These are phyloP conservation scores for Backusella parvicylindrica DNA, from an alignment of 192 early-diverging fungal species.

Conservation along the genomic window DNA sequence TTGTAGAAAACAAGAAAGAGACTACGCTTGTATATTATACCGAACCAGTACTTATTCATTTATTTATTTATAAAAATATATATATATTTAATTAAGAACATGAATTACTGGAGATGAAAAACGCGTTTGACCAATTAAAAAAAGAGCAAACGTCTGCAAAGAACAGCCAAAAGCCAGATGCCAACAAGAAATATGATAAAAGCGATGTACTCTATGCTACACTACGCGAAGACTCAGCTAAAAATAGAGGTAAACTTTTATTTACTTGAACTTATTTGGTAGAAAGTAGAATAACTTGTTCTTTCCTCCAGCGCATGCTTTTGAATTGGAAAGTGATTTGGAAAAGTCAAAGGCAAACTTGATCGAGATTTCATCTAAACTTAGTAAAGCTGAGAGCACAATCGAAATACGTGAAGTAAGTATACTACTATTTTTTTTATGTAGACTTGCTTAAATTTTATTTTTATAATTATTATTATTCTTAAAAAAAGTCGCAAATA, in stretches of 20 bases:
- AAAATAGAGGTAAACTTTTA: background rate
- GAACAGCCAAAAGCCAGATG: background rate
- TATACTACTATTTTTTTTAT: background rate
- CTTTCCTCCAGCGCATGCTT: background rate
- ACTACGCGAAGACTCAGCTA: background rate
- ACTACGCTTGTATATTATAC: background rate
- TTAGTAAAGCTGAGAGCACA: background rate
- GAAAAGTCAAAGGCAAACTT: background rate
- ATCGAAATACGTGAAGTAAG: background rate
- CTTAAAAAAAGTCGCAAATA: background rate
- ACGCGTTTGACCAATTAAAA: background rate
- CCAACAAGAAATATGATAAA: background rate
- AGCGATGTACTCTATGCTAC: background rate
- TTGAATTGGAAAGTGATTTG: background rate
- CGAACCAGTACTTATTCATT: background rate
- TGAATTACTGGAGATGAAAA: background rate
- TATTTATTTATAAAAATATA: no score
- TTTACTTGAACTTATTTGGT: background rate
- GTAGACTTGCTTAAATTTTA: background rate
- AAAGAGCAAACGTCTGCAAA: background rate
- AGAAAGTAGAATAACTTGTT: background rate
- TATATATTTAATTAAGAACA: background rate
- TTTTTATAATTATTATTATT: background rate
- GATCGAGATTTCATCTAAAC: background rate
- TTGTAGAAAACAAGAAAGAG: background rate